phyloP scores from a whole-genome alignment of 495 filamentous ascomycete genomes.

The Aspergillus incahuasiensis region DNA sequence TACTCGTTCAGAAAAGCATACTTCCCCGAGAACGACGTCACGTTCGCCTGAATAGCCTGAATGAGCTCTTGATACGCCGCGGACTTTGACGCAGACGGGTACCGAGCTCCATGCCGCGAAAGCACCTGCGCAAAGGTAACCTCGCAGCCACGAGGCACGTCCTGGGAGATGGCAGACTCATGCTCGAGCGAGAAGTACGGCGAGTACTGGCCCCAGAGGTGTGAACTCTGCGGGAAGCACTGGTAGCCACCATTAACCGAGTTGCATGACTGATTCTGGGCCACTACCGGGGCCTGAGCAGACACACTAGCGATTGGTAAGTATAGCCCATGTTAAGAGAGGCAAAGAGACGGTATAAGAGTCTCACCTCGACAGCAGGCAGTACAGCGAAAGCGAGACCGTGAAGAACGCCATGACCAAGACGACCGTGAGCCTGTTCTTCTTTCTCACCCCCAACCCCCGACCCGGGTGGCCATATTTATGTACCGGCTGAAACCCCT shows the following conservation, averaged over 20 bases:
- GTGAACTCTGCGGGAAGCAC: slow-evolving; percentile 55
- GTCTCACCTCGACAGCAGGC: slow-evolving; percentile 16
- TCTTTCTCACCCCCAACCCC: background rate
- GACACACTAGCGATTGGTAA: slow-evolving; percentile 7
- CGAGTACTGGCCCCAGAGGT: slow-evolving; percentile 82
- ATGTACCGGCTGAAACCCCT: background rate
- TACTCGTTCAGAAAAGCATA: slow-evolving; percentile 64
- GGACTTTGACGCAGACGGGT: slow-evolving; percentile 64
- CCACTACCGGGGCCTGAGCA: background rate
- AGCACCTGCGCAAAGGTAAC: slow-evolving; percentile 75
- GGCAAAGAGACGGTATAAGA: background rate
- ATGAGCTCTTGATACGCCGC: slow-evolving; percentile 52
- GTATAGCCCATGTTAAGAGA: background rate
- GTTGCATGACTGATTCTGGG: slow-evolving; percentile 46
- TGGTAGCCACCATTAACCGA: slow-evolving; percentile 58
- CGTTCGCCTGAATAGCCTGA: slow-evolving; percentile 54
- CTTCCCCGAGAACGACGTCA: slow-evolving; percentile 49
- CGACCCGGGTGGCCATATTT: slow-evolving; percentile 1
- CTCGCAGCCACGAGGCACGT: slow-evolving; percentile 57
- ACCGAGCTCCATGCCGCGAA: slow-evolving; percentile 78
- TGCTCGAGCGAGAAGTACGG: slow-evolving; percentile 64
- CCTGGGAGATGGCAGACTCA: slow-evolving; percentile 53
- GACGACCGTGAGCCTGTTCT: background rate
- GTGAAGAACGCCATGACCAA: slow-evolving; percentile 7
- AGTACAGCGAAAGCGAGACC: slow-evolving; percentile 4